Base-by-base conservation (phyloP, 352 stramenopile species). In the Nothophytophthora sp. region DNA sequence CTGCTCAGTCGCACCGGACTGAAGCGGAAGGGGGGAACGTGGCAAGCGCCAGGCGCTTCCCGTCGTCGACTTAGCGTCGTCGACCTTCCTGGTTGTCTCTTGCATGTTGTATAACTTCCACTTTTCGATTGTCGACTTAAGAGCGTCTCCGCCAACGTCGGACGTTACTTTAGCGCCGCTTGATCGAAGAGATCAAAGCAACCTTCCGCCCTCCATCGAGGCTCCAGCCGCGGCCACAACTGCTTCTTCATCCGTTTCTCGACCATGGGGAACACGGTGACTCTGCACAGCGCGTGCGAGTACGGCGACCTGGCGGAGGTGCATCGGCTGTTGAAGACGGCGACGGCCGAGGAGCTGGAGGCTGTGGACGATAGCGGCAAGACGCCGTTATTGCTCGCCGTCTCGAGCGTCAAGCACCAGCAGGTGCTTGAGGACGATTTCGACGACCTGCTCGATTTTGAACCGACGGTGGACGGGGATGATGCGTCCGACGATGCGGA, bases 261-360 rank as follows among this genome's bases (percentile, higher is more conserved):
- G 25, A 33, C 41, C 45, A 95, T 95, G 85, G 85, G 85, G 58
- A 93, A 93, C 63, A 87, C 58, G 24, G 61, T 86, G 59, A 91
- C 85, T 55, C 67, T 95, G 46, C 81, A 90, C 58, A 90, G 81
- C 63, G 73, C 76, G n/a, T 93, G 82, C 55, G 74, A 81, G 45
- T 82, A 81, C 49, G 71, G 81, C 18, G 85, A 95, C 59, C 48
- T 95, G 43, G 50, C 34, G 23, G 55, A 73, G 30, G 70, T 91
- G 25, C 67, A 73, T 50, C 55, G 63, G 15, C 64, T 95, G 55
- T 67, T 95, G 6, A 75, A 76, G 60, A 82, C 64, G 3, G 73
- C 63, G 35, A 77, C 75, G 19, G 52, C 66, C n/a, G 76, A 84
- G 34, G 66, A 95, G 45, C 57, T 95, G 5, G 85, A 95, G 45